Conservation (phyloP, 2,329 filamentous ascomycete species). For the Fusarium virguliforme region DNA sequence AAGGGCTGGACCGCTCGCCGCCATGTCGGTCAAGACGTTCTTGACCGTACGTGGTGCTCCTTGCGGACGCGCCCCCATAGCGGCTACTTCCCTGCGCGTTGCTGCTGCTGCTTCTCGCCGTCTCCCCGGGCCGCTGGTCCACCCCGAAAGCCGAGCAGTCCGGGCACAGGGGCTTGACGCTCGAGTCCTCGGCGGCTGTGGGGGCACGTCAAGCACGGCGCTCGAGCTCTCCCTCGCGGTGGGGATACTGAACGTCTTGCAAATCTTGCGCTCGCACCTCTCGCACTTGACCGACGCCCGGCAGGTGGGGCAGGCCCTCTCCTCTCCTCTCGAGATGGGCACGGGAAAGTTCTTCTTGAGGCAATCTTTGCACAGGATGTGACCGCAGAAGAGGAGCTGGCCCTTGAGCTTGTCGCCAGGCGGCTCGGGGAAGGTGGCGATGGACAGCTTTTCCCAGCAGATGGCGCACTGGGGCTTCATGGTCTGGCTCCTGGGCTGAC, state of each 20-base stretch:
- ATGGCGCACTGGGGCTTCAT: constrained; percentile 36
- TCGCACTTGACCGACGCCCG: constrained; percentile 6
- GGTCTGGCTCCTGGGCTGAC: background rate
- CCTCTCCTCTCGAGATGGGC: no score
- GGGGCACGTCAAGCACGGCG: background rate
- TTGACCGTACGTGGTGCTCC: no score
- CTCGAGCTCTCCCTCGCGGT: background rate
- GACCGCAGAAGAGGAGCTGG: constrained; percentile 43
- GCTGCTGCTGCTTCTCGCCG: no score
- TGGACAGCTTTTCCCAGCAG: constrained; percentile 30
- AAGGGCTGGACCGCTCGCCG: no score
- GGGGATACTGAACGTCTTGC: background rate
- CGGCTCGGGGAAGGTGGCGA: constrained; percentile 20
- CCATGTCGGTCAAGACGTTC: no score
- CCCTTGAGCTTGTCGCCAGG: background rate
- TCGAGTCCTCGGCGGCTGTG: constrained; percentile 13
- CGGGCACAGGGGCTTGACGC: constrained; percentile 17
- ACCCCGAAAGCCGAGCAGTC: constrained; percentile 27
- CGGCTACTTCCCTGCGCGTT: no score
- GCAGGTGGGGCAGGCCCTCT: constrained; percentile 36
- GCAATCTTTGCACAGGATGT: constrained; percentile 45
- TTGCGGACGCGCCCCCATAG: no score
- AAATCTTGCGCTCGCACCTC: constrained; percentile 9
- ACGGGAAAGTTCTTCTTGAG: background rate
- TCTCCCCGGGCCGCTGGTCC: no score